A percentile compares a stretch with the other conserved stretches of the same genome.
These are phyloP conservation scores for Xylaria scruposa DNA, from an alignment of 495 filamentous ascomycete genomes.

Conservation along the genomic window DNA sequence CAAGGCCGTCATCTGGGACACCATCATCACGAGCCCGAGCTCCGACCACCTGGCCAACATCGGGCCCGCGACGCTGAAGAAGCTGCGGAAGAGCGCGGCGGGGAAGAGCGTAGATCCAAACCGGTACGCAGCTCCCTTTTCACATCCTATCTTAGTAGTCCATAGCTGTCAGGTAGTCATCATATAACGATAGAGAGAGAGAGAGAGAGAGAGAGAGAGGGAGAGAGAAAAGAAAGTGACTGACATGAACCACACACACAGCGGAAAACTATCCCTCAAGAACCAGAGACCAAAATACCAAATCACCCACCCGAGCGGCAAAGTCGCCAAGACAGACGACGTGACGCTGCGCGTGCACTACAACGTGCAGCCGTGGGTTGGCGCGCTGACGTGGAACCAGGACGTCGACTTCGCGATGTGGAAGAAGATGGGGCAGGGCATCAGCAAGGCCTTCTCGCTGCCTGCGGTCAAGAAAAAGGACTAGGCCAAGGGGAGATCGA, in stretches of 20 bases:
- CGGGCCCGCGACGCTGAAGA: constrained; percentile 57
- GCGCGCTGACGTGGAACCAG: constrained; percentile 78
- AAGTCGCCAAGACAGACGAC: constrained; percentile 71
- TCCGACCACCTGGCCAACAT: constrained; percentile 62
- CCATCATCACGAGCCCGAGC: constrained; percentile 78
- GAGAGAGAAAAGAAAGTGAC: no score
- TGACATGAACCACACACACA: constrained; percentile 26
- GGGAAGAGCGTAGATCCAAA: constrained; percentile 60
- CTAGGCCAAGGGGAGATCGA: constrained; percentile 1
- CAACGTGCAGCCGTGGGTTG: constrained; percentile 98
- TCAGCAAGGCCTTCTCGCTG: constrained; percentile 72
- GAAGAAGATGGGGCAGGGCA: constrained; percentile 65
- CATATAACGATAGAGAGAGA: no score
- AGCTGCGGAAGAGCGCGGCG: constrained; percentile 56
- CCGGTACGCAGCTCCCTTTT: constrained; percentile 42
- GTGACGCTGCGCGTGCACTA: constrained; percentile 82
- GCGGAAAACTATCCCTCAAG: constrained; percentile 73
- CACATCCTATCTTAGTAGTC: no score
- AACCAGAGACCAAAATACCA: constrained; percentile 92
- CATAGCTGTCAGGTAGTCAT: no score
- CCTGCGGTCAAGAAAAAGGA: constrained; percentile 73
- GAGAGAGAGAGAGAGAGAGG: no score
- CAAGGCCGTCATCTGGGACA: constrained; percentile 93
- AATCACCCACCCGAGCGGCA: constrained; percentile 83
- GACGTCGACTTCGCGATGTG: constrained; percentile 64